A percentile compares a stretch with the other conserved stretches of the same genome.
phyloP scores from a whole-genome alignment of 441 rosid species.

The Cnidoscolus chayamansa region DNA sequence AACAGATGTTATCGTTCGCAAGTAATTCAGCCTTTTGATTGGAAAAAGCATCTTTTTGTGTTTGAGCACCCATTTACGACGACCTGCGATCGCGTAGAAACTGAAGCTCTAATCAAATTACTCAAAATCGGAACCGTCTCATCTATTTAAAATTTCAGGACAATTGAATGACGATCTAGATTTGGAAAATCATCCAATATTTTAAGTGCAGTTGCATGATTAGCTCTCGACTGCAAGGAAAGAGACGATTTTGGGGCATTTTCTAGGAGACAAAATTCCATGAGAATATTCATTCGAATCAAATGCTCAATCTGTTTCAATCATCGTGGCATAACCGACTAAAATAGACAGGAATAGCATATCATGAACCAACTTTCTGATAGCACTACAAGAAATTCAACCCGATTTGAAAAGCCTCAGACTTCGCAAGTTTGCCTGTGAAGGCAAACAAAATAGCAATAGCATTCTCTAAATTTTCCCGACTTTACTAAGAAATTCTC shows the following conservation, averaged over 20 bases:
- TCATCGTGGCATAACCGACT: background rate
- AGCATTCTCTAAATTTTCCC: constrained; percentile 19
- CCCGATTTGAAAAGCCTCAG: background rate
- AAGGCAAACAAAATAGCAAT: constrained; percentile 12
- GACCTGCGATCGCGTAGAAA: background rate
- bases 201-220: background rate
- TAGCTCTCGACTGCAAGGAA: background rate
- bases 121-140: too few species aligned
- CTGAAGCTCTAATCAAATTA: background rate
- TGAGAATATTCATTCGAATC: background rate
- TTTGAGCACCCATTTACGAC: background rate
- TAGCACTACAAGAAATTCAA: constrained; percentile 1
- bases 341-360: background rate
- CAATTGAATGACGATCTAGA: background rate
- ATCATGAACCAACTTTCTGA: background rate
- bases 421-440: constrained; percentile 10
- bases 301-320: background rate
- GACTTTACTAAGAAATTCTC: constrained; percentile 17
- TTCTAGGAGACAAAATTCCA: background rate
- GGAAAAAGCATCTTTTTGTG: too few species aligned
- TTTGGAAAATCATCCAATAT: background rate
- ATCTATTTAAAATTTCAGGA: background rate
- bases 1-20: too few species aligned
- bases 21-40: too few species aligned
- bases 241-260: background rate